Conservation (phyloP, 441 rosid genomes). For the Eutrema salsugineum region DNA sequence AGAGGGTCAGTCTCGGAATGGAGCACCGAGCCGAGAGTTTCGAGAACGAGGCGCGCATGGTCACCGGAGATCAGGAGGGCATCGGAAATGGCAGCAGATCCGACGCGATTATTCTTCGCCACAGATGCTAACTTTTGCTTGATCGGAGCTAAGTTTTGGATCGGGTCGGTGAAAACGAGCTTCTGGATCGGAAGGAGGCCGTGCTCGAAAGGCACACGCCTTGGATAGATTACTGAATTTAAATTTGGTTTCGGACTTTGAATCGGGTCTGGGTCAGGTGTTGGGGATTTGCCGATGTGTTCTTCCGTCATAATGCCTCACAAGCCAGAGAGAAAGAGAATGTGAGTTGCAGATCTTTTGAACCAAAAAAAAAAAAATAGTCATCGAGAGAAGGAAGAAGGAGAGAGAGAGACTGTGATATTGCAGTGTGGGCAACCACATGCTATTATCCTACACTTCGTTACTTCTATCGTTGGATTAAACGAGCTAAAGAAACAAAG, state of each 20-base stretch:
- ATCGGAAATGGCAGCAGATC: slow-evolving; percentile 55
- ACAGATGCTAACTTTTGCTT: slow-evolving; percentile 48
- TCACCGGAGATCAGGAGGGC: slow-evolving; percentile 74
- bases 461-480: not conserved
- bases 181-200: slow-evolving; percentile 86
- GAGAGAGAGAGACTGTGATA: not conserved
- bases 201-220: slow-evolving; percentile 88
- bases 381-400: not conserved
- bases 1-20: slow-evolving; percentile 67
- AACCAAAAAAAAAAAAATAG: not conserved
- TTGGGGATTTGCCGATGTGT: not conserved
- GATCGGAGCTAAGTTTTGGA: slow-evolving; percentile 59
- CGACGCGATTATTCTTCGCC: slow-evolving; percentile 42
- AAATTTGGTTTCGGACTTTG: slow-evolving; percentile 35
- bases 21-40: slow-evolving; percentile 77
- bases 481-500: too few species aligned
- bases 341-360: slow-evolving; percentile 36
- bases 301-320: slow-evolving; percentile 41
- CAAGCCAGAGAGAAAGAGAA: not conserved
- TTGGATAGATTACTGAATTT: slow-evolving; percentile 53
- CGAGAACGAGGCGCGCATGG: slow-evolving; percentile 72
- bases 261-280: slow-evolving; percentile 32
- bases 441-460: not conserved
- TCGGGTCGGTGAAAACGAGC: slow-evolving; percentile 72
- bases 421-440: not conserved